A percentile compares a stretch with the other conserved stretches of the same genome.
Evolutionary conservation across 2,329 filamentous ascomycete species (phyloP).

Genomic region (Hypoxylon sp.): DNA sequence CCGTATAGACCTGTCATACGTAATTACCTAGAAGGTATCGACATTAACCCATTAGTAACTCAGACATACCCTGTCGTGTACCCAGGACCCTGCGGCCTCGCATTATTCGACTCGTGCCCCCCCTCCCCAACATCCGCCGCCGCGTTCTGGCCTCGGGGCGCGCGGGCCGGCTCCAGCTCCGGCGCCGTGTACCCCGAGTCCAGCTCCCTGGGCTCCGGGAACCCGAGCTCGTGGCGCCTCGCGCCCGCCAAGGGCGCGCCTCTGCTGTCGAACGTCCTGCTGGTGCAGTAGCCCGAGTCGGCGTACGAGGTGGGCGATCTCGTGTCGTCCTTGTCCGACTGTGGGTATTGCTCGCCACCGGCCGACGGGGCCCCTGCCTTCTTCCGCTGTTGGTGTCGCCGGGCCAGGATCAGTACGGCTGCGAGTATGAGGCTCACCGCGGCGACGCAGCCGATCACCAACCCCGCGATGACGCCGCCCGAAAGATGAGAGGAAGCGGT

Average conservation of each 20-base stretch:
- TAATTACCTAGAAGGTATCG: too few species aligned
- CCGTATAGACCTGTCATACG: too few species aligned
- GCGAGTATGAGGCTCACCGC: slow-evolving; percentile 14
- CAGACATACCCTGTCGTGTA: too few species aligned
- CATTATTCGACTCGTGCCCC: neutral
- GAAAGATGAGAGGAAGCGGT: slow-evolving; percentile 3
- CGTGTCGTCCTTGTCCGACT: slow-evolving; percentile 25
- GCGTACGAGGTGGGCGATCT: slow-evolving; percentile 1
- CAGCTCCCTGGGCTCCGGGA: slow-evolving; percentile 9
- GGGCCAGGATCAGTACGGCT: slow-evolving; percentile 13
- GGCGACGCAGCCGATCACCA: slow-evolving; percentile 16
- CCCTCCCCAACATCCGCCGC: neutral
- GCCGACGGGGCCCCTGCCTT: neutral
- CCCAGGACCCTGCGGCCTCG: too few species aligned
- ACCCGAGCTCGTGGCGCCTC: slow-evolving; percentile 16
- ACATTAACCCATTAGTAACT: too few species aligned
- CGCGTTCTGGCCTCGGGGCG: neutral
- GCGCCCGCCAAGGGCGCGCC: neutral
- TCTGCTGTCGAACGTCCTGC: neutral
- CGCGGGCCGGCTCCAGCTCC: slow-evolving; percentile 17
- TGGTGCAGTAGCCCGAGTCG: slow-evolving; percentile 4
- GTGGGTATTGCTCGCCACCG: neutral
- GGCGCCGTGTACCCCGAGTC: slow-evolving; percentile 20
- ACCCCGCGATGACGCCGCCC: slow-evolving; percentile 23
- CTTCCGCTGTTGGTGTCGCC: slow-evolving; percentile 18